Percentiles rank a stretch among this genome's conserved stretches.
phyloP scores from a whole-genome alignment of 2,329 filamentous ascomycete species.

The Alternaria arborescens region DNA sequence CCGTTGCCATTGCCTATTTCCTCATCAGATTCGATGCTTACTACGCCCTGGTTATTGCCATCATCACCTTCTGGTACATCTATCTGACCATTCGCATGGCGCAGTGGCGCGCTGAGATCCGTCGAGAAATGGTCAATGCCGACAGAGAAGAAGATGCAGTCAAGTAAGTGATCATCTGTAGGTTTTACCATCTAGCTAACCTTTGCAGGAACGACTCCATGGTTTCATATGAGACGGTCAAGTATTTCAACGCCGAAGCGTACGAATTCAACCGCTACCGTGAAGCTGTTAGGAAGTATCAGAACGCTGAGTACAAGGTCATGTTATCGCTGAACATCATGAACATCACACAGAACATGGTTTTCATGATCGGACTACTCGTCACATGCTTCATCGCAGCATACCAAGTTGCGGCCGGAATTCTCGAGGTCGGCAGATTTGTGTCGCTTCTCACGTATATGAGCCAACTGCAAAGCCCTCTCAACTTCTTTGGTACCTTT shows the following conservation, averaged over 20 bases:
- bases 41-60: slow-evolving; percentile 86
- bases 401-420: slow-evolving; percentile 71
- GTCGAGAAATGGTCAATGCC: slow-evolving; percentile 92
- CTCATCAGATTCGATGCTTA: slow-evolving; percentile 81
- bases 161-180: slow-evolving; percentile 64
- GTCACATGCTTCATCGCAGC: slow-evolving; percentile 75
- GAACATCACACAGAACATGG: slow-evolving; percentile 69
- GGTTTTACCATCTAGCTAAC: slow-evolving; percentile 30
- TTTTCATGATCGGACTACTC: slow-evolving; percentile 71
- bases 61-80: slow-evolving; percentile 95
- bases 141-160: slow-evolving; percentile 95
- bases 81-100: slow-evolving; percentile 97
- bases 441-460: slow-evolving; percentile 77
- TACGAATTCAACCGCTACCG: slow-evolving; percentile 67
- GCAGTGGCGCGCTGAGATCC: slow-evolving; percentile 87
- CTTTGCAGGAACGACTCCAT: slow-evolving; percentile 83
- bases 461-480: slow-evolving; percentile 74
- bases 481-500: slow-evolving; percentile 87
- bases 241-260: slow-evolving; percentile 69
- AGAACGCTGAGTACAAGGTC: slow-evolving; percentile 66
- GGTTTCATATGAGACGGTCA: slow-evolving; percentile 89
- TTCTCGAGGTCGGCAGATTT: slow-evolving; percentile 71
- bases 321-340: slow-evolving; percentile 65
- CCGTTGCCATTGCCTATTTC: slow-evolving; percentile 85
- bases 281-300: slow-evolving; percentile 64